These are phyloP conservation scores for Nigrospora sphaerica DNA, from an alignment of 2,329 filamentous ascomycete species.

Conservation along the genomic window DNA sequence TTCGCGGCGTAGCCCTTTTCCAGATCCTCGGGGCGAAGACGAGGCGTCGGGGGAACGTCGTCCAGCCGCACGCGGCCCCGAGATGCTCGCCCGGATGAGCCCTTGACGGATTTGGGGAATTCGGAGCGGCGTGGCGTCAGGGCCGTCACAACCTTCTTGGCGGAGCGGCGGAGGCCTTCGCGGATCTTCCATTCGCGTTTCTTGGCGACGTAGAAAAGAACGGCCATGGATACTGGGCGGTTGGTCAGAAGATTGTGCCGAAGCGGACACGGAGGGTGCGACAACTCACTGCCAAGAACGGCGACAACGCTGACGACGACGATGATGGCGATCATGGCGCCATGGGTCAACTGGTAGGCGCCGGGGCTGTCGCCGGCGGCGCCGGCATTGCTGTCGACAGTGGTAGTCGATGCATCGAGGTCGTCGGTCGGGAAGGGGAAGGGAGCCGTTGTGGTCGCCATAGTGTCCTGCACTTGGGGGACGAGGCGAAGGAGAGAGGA, in stretches of 20 bases:
- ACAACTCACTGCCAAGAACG: slow-evolving; percentile 59
- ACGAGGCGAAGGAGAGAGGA: not conserved
- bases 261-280: not conserved
- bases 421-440: slow-evolving; percentile 38
- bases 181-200: slow-evolving; percentile 78
- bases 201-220: slow-evolving; percentile 75
- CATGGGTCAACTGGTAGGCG: slow-evolving; percentile 57
- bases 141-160: slow-evolving; percentile 52
- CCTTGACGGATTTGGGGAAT: slow-evolving; percentile 52
- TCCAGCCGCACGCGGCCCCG: slow-evolving; percentile 40
- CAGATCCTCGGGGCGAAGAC: slow-evolving; percentile 45
- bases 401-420: slow-evolving; percentile 23
- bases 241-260: not conserved
- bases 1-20: slow-evolving; percentile 45
- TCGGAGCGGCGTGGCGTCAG: slow-evolving; percentile 56
- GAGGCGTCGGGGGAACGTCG: slow-evolving; percentile 54
- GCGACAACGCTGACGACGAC: slow-evolving; percentile 61
- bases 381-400: slow-evolving; percentile 49
- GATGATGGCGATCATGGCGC: slow-evolving; percentile 67
- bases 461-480: slow-evolving; percentile 20
- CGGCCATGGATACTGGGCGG: slow-evolving; percentile 50
- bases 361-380: slow-evolving; percentile 57
- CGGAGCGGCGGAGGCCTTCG: slow-evolving; percentile 63
- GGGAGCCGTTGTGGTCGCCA: slow-evolving; percentile 29
- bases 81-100: slow-evolving; percentile 21